These are phyloP conservation scores for Daldinia childiae DNA, from an alignment of 495 filamentous ascomycete genomes.

Conservation along the genomic window DNA sequence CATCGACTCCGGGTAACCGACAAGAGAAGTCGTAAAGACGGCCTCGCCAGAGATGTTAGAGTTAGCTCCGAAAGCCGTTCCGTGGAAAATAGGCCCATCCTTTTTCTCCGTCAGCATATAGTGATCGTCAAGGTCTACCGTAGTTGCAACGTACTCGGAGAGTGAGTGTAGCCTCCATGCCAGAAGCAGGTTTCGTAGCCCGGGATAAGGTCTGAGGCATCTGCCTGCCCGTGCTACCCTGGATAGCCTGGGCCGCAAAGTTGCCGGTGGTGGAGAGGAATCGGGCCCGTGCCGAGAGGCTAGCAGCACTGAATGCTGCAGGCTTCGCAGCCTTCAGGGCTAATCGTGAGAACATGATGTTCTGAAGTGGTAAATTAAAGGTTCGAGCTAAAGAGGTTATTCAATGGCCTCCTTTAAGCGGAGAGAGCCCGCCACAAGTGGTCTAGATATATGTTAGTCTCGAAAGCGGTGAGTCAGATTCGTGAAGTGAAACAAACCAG, in stretches of 20 bases:
- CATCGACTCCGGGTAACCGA: slow-evolving; percentile 97
- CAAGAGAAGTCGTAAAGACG: slow-evolving; percentile 92
- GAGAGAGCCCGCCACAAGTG: slow-evolving; percentile 94
- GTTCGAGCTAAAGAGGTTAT: slow-evolving; percentile 40
- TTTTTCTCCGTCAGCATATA: slow-evolving; percentile 36
- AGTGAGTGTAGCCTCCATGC: slow-evolving; percentile 87
- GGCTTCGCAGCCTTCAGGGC: slow-evolving; percentile 63
- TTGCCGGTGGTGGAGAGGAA: slow-evolving; percentile 63
- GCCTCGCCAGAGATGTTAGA: slow-evolving; percentile 93
- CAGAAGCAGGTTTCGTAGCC: slow-evolving; percentile 68
- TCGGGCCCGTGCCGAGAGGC: slow-evolving; percentile 54
- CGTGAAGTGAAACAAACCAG: slow-evolving; percentile 66
- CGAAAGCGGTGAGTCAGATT: slow-evolving; percentile 56
- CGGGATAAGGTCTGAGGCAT: slow-evolving; percentile 55
- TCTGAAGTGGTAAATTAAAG: slow-evolving; percentile 35
- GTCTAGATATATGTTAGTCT: slow-evolving; percentile 67
- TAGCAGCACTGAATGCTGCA: slow-evolving; percentile 52
- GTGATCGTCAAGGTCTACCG: not conserved
- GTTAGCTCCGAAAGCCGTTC: slow-evolving; percentile 91
- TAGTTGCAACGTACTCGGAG: slow-evolving; percentile 71
- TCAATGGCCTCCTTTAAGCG: slow-evolving; percentile 51
- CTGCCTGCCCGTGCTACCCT: slow-evolving; percentile 70
- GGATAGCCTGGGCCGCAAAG: slow-evolving; percentile 53
- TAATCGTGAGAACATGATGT: slow-evolving; percentile 76
- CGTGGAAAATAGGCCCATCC: slow-evolving; percentile 92